Conservation (phyloP, 2,329 filamentous ascomycete genomes). For the Westerdykella aurantiaca region DNA sequence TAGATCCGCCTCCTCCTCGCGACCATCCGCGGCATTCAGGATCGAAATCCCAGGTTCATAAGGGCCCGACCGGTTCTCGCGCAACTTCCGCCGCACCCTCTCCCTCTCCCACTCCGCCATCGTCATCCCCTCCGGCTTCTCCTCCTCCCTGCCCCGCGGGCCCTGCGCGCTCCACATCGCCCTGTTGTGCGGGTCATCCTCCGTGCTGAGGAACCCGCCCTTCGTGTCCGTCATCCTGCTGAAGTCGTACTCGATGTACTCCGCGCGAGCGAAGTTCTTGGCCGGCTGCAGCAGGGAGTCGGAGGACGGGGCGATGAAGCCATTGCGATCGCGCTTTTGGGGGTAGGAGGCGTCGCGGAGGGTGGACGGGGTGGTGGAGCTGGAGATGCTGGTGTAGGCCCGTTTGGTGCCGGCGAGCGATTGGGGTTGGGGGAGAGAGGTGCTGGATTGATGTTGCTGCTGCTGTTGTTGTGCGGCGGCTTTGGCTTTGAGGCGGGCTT, state of each 20-base stretch:
- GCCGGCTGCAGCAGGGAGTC: conserved; percentile 63
- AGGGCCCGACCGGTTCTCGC: conserved; percentile 68
- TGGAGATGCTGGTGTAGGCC: conserved; percentile 58
- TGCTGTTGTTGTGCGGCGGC: conserved; percentile 55
- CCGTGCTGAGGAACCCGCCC: conserved; percentile 83
- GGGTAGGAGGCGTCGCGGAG: conserved; percentile 60
- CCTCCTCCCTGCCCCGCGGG: conserved; percentile 39
- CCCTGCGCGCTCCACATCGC: conserved; percentile 48
- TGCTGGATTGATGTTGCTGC: no score
- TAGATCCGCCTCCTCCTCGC: conserved; percentile 21
- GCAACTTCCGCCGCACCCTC: conserved; percentile 66
- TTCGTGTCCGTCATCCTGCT: conserved; percentile 98
- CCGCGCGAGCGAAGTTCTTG: conserved; percentile 72
- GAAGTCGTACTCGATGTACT: conserved; percentile 94
- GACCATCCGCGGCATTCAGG: conserved; percentile 47
- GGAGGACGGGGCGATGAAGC: conserved; percentile 30
- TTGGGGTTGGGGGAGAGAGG: conserved; percentile 17
- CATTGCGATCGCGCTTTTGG: conserved; percentile 33
- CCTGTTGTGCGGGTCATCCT: conserved; percentile 87
- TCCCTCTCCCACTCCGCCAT: conserved; percentile 84
- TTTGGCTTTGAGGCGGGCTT: conserved; percentile 82
- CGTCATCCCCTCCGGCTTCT: conserved; percentile 82
- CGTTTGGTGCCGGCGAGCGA: conserved; percentile 62
- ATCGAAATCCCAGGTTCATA: conserved; percentile 87
- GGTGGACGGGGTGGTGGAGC: conserved; percentile 50